Conservation (phyloP, 1,284 basidiomycete genomes). For the Termitomyces sp. region DNA sequence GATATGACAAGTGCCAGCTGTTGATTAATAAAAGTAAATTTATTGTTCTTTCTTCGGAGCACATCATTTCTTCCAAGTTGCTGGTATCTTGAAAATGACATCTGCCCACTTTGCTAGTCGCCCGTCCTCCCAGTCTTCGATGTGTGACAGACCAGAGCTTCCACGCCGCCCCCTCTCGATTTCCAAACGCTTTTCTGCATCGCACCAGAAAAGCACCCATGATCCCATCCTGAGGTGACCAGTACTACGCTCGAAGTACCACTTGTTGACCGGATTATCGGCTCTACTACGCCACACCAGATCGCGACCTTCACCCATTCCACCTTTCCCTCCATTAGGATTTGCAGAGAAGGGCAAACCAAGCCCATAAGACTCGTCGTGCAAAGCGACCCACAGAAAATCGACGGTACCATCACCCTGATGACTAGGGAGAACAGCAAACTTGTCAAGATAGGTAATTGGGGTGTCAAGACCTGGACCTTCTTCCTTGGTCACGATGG, state of each 20-base stretch:
- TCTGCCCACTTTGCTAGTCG: slow-evolving; percentile 73
- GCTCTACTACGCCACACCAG: slow-evolving; percentile 93
- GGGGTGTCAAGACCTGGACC: slow-evolving; percentile 35
- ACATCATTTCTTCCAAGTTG: slow-evolving; percentile 62
- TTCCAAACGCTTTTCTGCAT: slow-evolving; percentile 82
- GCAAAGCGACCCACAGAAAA: slow-evolving; percentile 97
- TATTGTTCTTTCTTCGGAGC: slow-evolving; percentile 6
- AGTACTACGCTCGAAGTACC: slow-evolving; percentile 96
- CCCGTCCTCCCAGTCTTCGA: slow-evolving; percentile 81
- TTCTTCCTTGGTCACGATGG: slow-evolving; percentile 87
- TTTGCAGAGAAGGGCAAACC: slow-evolving; percentile 93
- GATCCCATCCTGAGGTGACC: slow-evolving; percentile 82
- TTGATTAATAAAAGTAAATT: slow-evolving; percentile 1
- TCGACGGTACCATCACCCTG: slow-evolving; percentile 99
- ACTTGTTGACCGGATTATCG: slow-evolving; percentile 97
- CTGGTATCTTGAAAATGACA: slow-evolving; percentile 72
- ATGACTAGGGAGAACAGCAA: slow-evolving; percentile 90
- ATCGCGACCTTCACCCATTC: slow-evolving; percentile 86
- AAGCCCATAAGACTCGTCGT: slow-evolving; percentile 97
- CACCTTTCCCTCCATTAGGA: slow-evolving; percentile 88
- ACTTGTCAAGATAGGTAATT: slow-evolving; percentile 97
- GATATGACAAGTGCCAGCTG: not conserved
- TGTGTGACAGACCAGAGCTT: slow-evolving; percentile 59
- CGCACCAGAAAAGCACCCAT: slow-evolving; percentile 98
- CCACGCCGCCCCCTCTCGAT: slow-evolving; percentile 60